Base-by-base conservation (phyloP, 2,329 filamentous ascomycete species). In the Cryoendolithus antarcticus region DNA sequence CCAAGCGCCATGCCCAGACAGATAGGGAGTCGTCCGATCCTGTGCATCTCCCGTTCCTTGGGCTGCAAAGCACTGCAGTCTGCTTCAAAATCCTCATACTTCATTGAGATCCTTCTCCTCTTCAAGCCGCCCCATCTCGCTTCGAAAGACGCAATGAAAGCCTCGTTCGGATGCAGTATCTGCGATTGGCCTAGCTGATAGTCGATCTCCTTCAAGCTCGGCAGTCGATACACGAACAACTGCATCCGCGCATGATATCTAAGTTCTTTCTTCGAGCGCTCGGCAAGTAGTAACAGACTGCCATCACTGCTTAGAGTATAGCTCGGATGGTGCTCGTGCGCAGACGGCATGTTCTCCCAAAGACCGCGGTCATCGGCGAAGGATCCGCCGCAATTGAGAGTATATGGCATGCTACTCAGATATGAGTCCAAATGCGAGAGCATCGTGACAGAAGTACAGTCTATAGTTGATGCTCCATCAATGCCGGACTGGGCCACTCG, bases 341-440 rank as follows among this genome's bases (percentile, higher is more conserved):
- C 54, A 15, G 47, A 48, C 2, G 55, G 55, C 50, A 56, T 52
- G 28, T 52, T 53, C 38, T 54, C 52, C 51, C 51, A 58, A 3
- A 52, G 21, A 2, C 51, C 54, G 12, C 50, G 38, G n/a, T 50
- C 50, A 9, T 46, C 40, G 3, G 40, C 33, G 10, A 48, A 42
- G 24, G 48, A 47, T 27, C 33, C 33, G n/a, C 35, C 30, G n/a
- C 38, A 40, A 31, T 40, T 34, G n/a, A 56, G 45, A 2, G 46
- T 54, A 39, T 49, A 53, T 30, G 46, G 39, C 48, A 48, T 53
- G 29, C 51, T 48, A 37, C 49, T 52, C 10, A 57, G 48, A 41
- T 52, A 56, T 34, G 52, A 54, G 34, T 55, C 50, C 11, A 57
- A 47, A 9, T 52, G 38, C 8, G 48, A 46, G n/a, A 58, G 47